Base-by-base conservation (phyloP, 2,329 filamentous ascomycete genomes). In the Harringtonia aguacate region DNA sequence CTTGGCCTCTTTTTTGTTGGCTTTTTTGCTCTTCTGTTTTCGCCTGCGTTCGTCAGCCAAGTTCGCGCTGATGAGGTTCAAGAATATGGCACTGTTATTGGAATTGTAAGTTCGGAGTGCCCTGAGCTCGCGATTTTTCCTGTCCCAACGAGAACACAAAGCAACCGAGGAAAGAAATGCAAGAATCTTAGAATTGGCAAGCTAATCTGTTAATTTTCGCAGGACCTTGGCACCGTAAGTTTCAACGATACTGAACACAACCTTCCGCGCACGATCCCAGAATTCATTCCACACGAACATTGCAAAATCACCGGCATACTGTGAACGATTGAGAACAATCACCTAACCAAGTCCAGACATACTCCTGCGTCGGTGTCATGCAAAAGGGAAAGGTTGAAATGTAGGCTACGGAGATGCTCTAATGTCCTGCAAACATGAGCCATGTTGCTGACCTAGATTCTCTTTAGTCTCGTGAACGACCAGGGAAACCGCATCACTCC, bases 401-500 rank as follows among this genome's bases (percentile, higher is more conserved):
- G 45, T 48, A n/a, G n/a, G n/a, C n/a, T n/a, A n/a, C n/a, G n/a
- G 38, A 29, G 47, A 46, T 18, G 2, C 12, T 7, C 10, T 18
- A 14, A 14, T 15, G 6, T 8, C n/a, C 12, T 39, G 1, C n/a
- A n/a, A n/a, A n/a, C n/a, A n/a, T n/a, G n/a, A n/a, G n/a, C n/a
- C n/a, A n/a, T n/a, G n/a, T n/a, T 36, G 36, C 29, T 27, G n/a
- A 34, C n/a, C 9, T 20, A 30, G 7, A 5, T n/a, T 21, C 4
- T 8, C 17, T 28, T 2, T 27, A 47, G 45, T 70, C 76, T 95
- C 57, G 86, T 86, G 69, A 95, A 95, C 74, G 87, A 95, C 69
- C 88, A 94, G 75, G 61, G 87, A 75, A 88, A 94, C 79, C 85
- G 87, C 73, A 94, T 94, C 56, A 94, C 88, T 57, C 88, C 88